Conservation (phyloP, 805 yeast genomes). For the Kazachstania martiniae region DNA sequence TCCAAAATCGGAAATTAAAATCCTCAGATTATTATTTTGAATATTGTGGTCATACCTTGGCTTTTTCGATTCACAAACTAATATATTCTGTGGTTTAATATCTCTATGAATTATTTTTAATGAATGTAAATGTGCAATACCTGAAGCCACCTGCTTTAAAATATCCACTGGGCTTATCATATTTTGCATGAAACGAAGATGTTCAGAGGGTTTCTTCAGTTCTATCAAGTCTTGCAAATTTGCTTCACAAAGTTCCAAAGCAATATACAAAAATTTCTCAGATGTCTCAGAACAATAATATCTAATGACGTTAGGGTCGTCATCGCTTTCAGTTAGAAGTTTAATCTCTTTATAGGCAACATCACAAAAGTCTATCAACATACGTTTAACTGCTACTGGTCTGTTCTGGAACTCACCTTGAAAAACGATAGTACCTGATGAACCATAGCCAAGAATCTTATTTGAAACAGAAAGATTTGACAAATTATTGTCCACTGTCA, state of each 20-base stretch:
- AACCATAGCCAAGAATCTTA: slow-evolving; percentile 83
- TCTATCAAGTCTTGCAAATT: slow-evolving; percentile 81
- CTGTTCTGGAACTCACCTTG: slow-evolving; percentile 84
- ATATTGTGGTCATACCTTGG: slow-evolving; percentile 10
- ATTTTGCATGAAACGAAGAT: slow-evolving; percentile 30
- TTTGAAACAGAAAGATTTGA: slow-evolving; percentile 56
- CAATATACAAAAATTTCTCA: slow-evolving; percentile 83
- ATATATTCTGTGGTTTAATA: slow-evolving; percentile 85
- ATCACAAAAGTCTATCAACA: slow-evolving; percentile 88
- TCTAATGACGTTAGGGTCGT: slow-evolving; percentile 88
- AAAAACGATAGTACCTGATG: slow-evolving; percentile 92
- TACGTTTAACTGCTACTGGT: slow-evolving; percentile 91
- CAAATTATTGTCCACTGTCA: slow-evolving; percentile 24
- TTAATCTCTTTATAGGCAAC: slow-evolving; percentile 88
- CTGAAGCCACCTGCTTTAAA: slow-evolving; percentile 68
- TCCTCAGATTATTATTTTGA: slow-evolving; percentile 40
- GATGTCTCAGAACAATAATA: slow-evolving; percentile 89
- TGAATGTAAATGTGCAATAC: slow-evolving; percentile 78
- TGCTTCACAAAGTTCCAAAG: slow-evolving; percentile 82
- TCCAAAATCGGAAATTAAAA: slow-evolving; percentile 91
- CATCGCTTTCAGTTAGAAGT: slow-evolving; percentile 85
- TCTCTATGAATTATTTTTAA: slow-evolving; percentile 91
- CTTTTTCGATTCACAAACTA: slow-evolving; percentile 63
- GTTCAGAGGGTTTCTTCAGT: slow-evolving; percentile 28
- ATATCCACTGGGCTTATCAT: slow-evolving; percentile 39